Conservation (phyloP, 2,329 filamentous ascomycete species). For the Cryphonectria parasitica region DNA sequence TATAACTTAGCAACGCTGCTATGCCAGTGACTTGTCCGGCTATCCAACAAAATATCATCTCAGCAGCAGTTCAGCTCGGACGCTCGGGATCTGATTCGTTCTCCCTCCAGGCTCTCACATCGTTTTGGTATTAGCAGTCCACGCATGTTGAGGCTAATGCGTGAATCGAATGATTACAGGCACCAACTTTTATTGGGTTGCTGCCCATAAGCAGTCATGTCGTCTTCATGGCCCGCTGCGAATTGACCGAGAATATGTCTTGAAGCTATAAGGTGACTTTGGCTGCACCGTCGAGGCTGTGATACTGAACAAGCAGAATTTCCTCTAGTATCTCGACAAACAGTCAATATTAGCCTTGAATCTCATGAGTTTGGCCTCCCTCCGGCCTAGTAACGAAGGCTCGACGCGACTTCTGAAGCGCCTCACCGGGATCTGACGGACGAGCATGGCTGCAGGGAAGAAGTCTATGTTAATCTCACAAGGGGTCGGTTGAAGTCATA, state of each 20-base stretch:
- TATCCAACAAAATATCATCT: not conserved
- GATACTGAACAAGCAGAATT: too few relatives aligned
- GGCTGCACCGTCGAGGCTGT: not conserved
- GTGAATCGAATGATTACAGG: not conserved
- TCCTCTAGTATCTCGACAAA: not conserved
- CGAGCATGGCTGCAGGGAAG: not conserved
- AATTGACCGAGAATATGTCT: not conserved
- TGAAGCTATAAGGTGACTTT: not conserved
- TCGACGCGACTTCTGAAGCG: not conserved
- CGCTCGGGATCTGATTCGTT: not conserved
- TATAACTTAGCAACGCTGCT: not conserved
- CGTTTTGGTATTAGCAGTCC: not conserved
- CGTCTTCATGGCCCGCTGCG: not conserved
- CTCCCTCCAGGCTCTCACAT: not conserved
- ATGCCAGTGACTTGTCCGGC: not conserved
- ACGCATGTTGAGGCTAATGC: not conserved
- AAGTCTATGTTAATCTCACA: not conserved
- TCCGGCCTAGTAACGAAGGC: not conserved
- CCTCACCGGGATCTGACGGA: not conserved
- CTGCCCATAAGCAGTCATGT: too few relatives aligned
- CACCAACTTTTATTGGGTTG: not conserved
- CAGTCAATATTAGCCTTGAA: not conserved
- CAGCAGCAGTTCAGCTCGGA: not conserved
- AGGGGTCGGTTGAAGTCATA: not conserved
- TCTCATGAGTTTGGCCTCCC: not conserved